Percentiles rank a stretch among this genome's conserved stretches.
Evolutionary conservation across 768 basidiomycete species (phyloP).

Genomic region (Sutorius australiensis): DNA sequence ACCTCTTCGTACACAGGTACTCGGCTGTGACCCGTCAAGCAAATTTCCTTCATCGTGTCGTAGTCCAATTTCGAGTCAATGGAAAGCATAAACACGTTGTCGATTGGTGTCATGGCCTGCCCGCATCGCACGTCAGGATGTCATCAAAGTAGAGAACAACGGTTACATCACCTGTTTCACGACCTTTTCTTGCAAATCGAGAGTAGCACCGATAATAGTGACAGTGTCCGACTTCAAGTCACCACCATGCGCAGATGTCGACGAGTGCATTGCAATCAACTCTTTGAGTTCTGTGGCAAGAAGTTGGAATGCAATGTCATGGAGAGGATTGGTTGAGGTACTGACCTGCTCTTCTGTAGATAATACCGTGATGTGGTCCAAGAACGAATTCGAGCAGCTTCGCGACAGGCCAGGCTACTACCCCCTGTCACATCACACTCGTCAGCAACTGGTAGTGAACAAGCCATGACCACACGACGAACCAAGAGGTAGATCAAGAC

Average conservation of each 20-base stretch:
- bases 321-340: not conserved
- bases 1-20: slow-evolving; percentile 81
- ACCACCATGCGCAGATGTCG: slow-evolving; percentile 68
- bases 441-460: not conserved
- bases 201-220: slow-evolving; percentile 83
- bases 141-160: not conserved
- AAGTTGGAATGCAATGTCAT: not conserved
- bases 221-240: slow-evolving; percentile 86
- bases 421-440: slow-evolving; percentile 40
- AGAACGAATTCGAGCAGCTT: slow-evolving; percentile 75
- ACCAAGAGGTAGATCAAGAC: slow-evolving; percentile 69
- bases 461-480: not conserved
- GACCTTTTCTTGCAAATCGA: slow-evolving; percentile 86
- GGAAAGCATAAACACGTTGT: slow-evolving; percentile 81
- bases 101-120: slow-evolving; percentile 79
- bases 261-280: slow-evolving; percentile 84
- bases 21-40: slow-evolving; percentile 76
- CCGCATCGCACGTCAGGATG: not conserved
- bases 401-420: slow-evolving; percentile 83
- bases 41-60: slow-evolving; percentile 70
- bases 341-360: slow-evolving; percentile 71
- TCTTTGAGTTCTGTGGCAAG: slow-evolving; percentile 68
- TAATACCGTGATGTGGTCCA: slow-evolving; percentile 85
- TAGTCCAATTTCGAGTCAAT: slow-evolving; percentile 83
- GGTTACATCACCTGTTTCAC: slow-evolving; percentile 50